Evolutionary conservation across 768 basidiomycete species (phyloP), one percentile per base, ranked within the genome.

Genomic region (Podaxis rugospora): DNA sequence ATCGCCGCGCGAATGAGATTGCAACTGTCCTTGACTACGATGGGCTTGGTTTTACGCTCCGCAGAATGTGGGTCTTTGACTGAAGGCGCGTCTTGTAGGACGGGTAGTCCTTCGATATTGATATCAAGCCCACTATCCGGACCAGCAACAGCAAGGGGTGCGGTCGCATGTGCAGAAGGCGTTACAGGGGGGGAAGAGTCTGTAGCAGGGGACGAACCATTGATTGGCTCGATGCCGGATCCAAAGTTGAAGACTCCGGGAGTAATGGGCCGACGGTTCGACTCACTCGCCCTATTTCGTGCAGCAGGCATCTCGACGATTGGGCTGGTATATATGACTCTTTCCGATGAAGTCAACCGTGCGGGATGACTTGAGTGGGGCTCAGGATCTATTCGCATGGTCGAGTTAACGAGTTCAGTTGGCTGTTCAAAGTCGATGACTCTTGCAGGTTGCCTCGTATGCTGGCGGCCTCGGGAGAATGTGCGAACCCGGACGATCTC

Each of bases 401-500:
- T 28, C 21, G 46, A 50, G 21, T 57, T 47, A 37, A 23, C 14
- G 18, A 9, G 23, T 44, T 46, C 51, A 23, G 16, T 39, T 28
- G 11, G 32, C 25, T 39, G 16, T 32, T 46, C 5, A 10, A 5
- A 6, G 28, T 27, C 13, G 10, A 37, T 13, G 14, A 32, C 11
- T 18, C 21, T 11, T 16, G 57, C 39, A 21, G 28, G 59, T 27
- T 10, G 23, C 23, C 42, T 28, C 54, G 42, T 23, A 13, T 47
- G 44, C 28, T 50, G 56, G 35, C 16, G 27, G 51, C 37, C 57
- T 36, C 57, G 42, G 63, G 83, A 88, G 76, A 93, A 88, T 3
- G 82, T 80, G 35, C 83, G 78, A 32, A 89, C 73, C 7, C 72
- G 70, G 18, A 81, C 65, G 66, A 95, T 78, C 56, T 80, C 80